A percentile compares a stretch with the other conserved stretches of the same genome.
These are phyloP conservation scores for Ascoidea asiatica DNA, from an alignment of 805 yeast genomes.

Conservation along the genomic window DNA sequence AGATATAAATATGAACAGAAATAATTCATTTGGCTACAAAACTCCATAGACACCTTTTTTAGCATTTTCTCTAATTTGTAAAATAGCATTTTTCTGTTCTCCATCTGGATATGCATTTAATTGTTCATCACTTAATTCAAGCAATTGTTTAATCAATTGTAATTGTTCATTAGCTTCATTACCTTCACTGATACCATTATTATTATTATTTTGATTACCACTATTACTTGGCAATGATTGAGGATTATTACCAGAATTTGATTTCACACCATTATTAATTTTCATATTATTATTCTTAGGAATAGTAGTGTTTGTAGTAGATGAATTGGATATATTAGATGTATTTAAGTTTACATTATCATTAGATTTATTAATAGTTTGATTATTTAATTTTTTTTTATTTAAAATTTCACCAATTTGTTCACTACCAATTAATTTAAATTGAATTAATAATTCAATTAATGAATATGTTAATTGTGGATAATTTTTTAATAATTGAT, in stretches of 20 bases:
- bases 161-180: slow-evolving; percentile 24
- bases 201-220: neutral
- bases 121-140: slow-evolving; percentile 38
- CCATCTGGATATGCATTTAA: slow-evolving; percentile 32
- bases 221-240: neutral
- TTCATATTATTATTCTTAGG: slow-evolving; percentile 5
- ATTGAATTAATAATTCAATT: slow-evolving; percentile 51
- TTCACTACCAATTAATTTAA: slow-evolving; percentile 19
- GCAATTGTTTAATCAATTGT: slow-evolving; percentile 35
- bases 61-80: slow-evolving; percentile 17
- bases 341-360: slow-evolving; percentile 7
- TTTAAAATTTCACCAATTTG: slow-evolving; percentile 14
- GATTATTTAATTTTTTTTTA: slow-evolving; percentile 5
- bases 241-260: slow-evolving; percentile 1
- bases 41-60: slow-evolving; percentile 16
- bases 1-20: too few species aligned
- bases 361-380: neutral
- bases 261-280: neutral
- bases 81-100: slow-evolving; percentile 26
- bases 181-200: neutral
- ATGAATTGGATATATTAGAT: slow-evolving; percentile 11
- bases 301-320: slow-evolving; percentile 11
- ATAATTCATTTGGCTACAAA: too few species aligned
- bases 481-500: slow-evolving; percentile 43
- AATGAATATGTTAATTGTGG: slow-evolving; percentile 80